Evolutionary conservation across 441 rosid genomes (phyloP), one percentile per base, ranked within the genome.

Genomic region (Arabidopsis hybrid): DNA sequence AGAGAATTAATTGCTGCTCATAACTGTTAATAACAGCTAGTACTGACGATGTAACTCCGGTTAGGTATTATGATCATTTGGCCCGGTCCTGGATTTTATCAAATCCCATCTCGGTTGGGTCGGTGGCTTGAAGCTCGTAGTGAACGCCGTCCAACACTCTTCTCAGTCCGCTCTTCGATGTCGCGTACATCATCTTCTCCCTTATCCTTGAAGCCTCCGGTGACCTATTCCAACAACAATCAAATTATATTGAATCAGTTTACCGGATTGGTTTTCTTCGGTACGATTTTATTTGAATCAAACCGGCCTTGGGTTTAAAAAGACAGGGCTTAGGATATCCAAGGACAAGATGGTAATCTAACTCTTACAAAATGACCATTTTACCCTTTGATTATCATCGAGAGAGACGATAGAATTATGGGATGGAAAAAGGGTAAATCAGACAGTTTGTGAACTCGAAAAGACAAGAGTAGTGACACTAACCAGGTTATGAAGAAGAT

Each of bases 401-500:
- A 7, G 18, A 13, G 10, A 56, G 12, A 4, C 43, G 6, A 56
- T 6, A 13, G 6, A 4, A 0, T 10, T 13, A 1, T 5, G 3
- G 21, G 16, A 47, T 60, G 78, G 35, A 38, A 43, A 6, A 46
- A 59, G 31, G 42, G 68, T 60, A 32, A 7, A n/a, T 52, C 17
- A 0, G 13, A 52, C 2, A 17, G 2, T 39, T 38, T 16, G 46
- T 31, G 47, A 61, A 11, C 32, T 34, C 39, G 34, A 52, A 6
- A 36, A 55, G 55, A 11, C 5, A 42, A 6, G 4, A 18, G 31
- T 26, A 21, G 2, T 8, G 6, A 18, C 65, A 76, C 85, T 66
- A 55, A 93, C 98, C 98, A 93, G 12, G 97, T 90, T 65, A 93
- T 93, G 88, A 93, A 93, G 95, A 93, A 93, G 85, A 93, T 82